Evolutionary conservation across 192 early-diverging fungal species (phyloP).

Genomic region (Coemansia sp.): DNA sequence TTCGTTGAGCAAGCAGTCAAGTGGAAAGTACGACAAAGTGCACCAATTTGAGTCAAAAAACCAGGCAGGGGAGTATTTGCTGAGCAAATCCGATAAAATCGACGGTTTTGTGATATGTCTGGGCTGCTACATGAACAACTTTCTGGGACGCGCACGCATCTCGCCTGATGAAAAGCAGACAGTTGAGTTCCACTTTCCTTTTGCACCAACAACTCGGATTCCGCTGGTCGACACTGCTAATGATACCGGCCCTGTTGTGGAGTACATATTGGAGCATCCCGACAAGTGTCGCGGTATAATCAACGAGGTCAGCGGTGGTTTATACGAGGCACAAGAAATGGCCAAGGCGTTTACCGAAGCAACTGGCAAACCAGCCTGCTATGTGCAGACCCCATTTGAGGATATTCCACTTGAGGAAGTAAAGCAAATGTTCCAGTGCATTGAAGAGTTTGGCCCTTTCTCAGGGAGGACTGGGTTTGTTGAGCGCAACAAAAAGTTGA

Average conservation of each 20-base stretch:
- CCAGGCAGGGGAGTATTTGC: constrained; percentile 25
- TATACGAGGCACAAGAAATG: constrained; percentile 31
- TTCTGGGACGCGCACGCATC: constrained; percentile 14
- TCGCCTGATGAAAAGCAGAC: constrained; percentile 23
- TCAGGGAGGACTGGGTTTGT: not conserved
- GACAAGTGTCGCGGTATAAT: constrained; percentile 17
- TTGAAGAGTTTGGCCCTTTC: constrained; percentile 29
- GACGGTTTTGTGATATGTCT: constrained; percentile 13
- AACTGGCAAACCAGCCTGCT: constrained; percentile 27
- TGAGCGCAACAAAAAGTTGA: constrained; percentile 19
- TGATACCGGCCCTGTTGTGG: constrained; percentile 22
- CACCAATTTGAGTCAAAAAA: constrained; percentile 33
- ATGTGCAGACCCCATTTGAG: constrained; percentile 18
- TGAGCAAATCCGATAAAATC: constrained; percentile 14
- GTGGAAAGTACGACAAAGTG: constrained; percentile 21
- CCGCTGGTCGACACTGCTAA: constrained; percentile 27
- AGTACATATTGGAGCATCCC: constrained; percentile 26
- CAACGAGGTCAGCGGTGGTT: constrained; percentile 19
- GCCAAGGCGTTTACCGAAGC: constrained; percentile 31
- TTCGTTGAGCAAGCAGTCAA: constrained; percentile 20
- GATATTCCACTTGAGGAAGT: constrained; percentile 2
- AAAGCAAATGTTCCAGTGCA: constrained; percentile 15
- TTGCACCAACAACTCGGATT: constrained; percentile 16
- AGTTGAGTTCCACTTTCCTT: constrained; percentile 18
- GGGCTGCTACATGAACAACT: constrained; percentile 35